Conservation (phyloP, 2,329 filamentous ascomycete species). For the Drechmeria coniospora region DNA sequence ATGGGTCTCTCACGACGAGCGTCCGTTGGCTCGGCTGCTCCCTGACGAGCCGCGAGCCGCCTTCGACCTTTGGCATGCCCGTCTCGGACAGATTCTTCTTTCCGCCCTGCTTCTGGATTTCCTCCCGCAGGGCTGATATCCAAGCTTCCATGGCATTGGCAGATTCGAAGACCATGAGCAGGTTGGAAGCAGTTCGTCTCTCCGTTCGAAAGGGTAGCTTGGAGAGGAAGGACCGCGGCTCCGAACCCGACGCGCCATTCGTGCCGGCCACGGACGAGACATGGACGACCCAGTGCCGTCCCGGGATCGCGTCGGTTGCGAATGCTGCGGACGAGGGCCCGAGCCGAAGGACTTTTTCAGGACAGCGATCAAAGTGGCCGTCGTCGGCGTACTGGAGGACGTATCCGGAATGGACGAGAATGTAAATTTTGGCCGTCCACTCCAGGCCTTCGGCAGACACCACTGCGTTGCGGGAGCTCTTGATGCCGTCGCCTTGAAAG, state of each 20-base stretch:
- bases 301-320: slow-evolving; percentile 65
- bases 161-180: slow-evolving; percentile 58
- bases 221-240: slow-evolving; percentile 47
- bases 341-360: slow-evolving; percentile 59
- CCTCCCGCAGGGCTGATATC: slow-evolving; percentile 51
- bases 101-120: slow-evolving; percentile 56
- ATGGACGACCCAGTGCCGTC: slow-evolving; percentile 66
- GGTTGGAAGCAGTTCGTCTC: slow-evolving; percentile 42
- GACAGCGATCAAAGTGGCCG: slow-evolving; percentile 53
- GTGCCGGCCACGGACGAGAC: slow-evolving; percentile 51
- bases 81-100: slow-evolving; percentile 47
- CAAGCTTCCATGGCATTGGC: slow-evolving; percentile 64
- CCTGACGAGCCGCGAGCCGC: slow-evolving; percentile 16
- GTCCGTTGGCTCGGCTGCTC: slow-evolving; percentile 29
- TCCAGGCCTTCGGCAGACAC: slow-evolving; percentile 34
- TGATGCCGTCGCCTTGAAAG: slow-evolving; percentile 24
- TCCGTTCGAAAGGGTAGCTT: slow-evolving; percentile 45
- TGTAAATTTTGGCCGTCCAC: slow-evolving; percentile 57
- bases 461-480: slow-evolving; percentile 27
- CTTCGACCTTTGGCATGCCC: slow-evolving; percentile 32
- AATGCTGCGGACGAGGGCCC: slow-evolving; percentile 65
- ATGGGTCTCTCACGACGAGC: slow-evolving; percentile 30
- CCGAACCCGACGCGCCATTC: slow-evolving; percentile 33
- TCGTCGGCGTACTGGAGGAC: slow-evolving; percentile 60
- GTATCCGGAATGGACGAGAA: slow-evolving; percentile 55